Base-by-base conservation (phyloP, 257 asterid genomes). In the Solanum ossicruentum region DNA sequence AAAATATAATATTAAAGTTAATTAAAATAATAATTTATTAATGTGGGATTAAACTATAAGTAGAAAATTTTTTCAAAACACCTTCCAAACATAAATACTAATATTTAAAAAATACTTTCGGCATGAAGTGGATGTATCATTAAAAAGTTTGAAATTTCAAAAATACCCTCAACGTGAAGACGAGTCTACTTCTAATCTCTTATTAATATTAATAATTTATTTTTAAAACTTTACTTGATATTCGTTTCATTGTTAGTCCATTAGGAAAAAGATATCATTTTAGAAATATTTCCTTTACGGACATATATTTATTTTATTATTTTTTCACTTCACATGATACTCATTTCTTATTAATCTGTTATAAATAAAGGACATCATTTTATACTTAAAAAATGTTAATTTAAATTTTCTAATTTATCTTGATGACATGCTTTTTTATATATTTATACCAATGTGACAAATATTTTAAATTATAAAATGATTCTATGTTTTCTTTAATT, bases 271-370 rank as follows among this genome's bases (percentile, higher is more conserved):
- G 1, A 57, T 57, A 20, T 20, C 65, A 18, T 57, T 56, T 17
- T 56, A 3, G 3, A 0, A 1, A 56, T 17, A 1, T 8, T 8
- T 20, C 9, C 65, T 57, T 23, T 57, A 8, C 0, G 8, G 0
- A 26, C 20, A 57, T 1, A 20, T 57, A 57, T 11, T 18, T 26
- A 1, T 1, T 57, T 20, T 57, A 9, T 32, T 32, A 28, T 3
- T 57, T 57, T 57, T 57, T 57, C 65, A 57, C 65, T 57, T 57
- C 65, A 57, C 26, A 0, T 20, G 65, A 20, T 57, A 20, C 65
- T 1, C 20, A 57, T 57, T 57, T 57, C 65, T 10, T 9, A 5
- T 20, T 57, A 57, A 26, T 20, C 26, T 0, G 0, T 57, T 20
- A 57, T 12, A 20, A 57, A 32, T 32, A 57, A 2, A 57, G 0